These are phyloP conservation scores for Colletotrichum sidae DNA, from an alignment of 2,329 filamentous ascomycete species.

Conservation along the genomic window DNA sequence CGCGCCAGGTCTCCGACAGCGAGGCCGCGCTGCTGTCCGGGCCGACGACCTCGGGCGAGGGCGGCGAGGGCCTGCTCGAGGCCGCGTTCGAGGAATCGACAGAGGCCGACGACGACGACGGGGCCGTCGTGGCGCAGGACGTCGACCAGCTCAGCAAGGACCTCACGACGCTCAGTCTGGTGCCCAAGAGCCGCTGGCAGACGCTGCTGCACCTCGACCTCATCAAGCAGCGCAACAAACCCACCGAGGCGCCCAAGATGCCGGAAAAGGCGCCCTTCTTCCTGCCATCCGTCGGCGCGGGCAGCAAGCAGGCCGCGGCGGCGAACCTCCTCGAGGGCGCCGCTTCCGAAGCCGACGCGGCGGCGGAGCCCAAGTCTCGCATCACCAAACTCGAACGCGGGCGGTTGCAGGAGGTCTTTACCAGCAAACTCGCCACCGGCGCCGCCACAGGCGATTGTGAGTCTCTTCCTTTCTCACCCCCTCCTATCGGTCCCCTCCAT, in stretches of 20 bases:
- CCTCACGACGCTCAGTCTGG: slow-evolving; percentile 88
- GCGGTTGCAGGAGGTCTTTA: slow-evolving; percentile 69
- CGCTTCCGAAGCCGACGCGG: slow-evolving; percentile 46
- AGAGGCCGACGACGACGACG: slow-evolving; percentile 61
- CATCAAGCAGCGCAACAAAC: slow-evolving; percentile 94
- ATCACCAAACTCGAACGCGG: slow-evolving; percentile 74
- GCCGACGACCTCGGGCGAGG: slow-evolving; percentile 86
- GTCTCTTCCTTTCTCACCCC: slow-evolving; percentile 42
- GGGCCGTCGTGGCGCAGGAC: slow-evolving; percentile 64
- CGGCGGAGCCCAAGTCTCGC: slow-evolving; percentile 63
- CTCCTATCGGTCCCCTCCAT: no score
- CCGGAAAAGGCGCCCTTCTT: slow-evolving; percentile 98
- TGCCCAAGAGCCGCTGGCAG: slow-evolving; percentile 94
- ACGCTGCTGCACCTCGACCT: slow-evolving; percentile 91
- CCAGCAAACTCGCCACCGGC: slow-evolving; percentile 65
- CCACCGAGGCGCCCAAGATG: slow-evolving; percentile 88
- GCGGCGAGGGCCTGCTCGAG: slow-evolving; percentile 79
- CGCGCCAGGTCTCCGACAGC: slow-evolving; percentile 83
- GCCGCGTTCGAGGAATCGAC: slow-evolving; percentile 74
- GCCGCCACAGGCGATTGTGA: slow-evolving; percentile 70
- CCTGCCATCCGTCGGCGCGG: slow-evolving; percentile 73
- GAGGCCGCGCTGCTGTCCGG: slow-evolving; percentile 74
- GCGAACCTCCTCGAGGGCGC: slow-evolving; percentile 35
- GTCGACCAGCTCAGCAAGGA: slow-evolving; percentile 84
- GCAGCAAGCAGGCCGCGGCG: slow-evolving; percentile 40